phyloP scores from a whole-genome alignment of 2,329 filamentous ascomycete genomes.

The Aspergillus novofumigatus region DNA sequence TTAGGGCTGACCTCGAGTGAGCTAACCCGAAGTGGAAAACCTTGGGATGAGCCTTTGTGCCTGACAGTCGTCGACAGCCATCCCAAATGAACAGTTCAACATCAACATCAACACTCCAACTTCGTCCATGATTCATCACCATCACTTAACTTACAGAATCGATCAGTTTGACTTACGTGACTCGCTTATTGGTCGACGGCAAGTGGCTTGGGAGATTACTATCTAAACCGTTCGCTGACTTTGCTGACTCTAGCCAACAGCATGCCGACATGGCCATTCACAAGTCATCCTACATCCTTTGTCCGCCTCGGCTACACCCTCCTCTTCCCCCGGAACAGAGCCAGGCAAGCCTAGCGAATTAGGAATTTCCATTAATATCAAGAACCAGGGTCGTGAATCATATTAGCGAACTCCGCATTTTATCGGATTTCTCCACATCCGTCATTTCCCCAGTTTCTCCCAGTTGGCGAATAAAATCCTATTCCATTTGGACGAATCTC shows the following conservation, averaged over 20 bases:
- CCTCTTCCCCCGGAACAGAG: not conserved
- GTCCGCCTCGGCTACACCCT: too few relatives aligned
- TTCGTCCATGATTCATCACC: not conserved
- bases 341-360: not conserved
- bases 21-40: slow-evolving; percentile 6
- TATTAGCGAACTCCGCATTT: not conserved
- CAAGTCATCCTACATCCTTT: too few relatives aligned
- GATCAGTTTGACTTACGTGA: not conserved
- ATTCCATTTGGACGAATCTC: not conserved
- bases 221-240: not conserved
- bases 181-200: not conserved
- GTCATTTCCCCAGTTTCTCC: not conserved
- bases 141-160: not conserved
- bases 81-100: too few relatives aligned
- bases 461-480: not conserved
- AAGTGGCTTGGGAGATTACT: not conserved
- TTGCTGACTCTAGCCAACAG: not conserved
- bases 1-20: not conserved
- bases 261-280: not conserved
- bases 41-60: slow-evolving; percentile 1
- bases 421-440: not conserved
- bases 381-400: not conserved
- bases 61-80: too few relatives aligned
- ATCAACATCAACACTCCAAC: not conserved
- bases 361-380: not conserved